These are phyloP conservation scores for Micractinium conductrix DNA, from an alignment of 139 green algal species.

Conservation along the genomic window DNA sequence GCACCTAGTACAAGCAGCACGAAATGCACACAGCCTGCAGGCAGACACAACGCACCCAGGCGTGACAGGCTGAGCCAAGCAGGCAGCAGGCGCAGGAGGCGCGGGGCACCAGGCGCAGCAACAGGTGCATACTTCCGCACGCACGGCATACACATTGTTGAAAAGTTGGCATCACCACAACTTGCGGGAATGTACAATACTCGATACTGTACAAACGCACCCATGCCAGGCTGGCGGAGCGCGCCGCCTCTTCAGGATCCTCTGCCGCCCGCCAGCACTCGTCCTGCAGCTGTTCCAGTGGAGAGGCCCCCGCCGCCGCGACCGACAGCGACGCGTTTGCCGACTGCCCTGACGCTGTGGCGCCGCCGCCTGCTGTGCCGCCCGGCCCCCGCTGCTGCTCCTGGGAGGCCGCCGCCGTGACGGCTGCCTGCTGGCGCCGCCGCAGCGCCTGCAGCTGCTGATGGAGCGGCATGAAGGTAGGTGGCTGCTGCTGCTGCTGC, in stretches of 20 bases:
- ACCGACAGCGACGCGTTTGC: not conserved
- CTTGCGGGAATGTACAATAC: too few species aligned
- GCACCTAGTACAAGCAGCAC: too few species aligned
- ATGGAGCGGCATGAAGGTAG: not conserved
- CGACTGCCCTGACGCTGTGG: not conserved
- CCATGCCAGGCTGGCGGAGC: slow-evolving; percentile 9
- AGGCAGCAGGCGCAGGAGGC: not conserved
- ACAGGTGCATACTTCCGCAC: too few species aligned
- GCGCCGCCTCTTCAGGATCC: not conserved
- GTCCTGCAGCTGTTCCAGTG: not conserved
- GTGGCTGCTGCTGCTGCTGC: not conserved
- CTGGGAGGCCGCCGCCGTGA: not conserved
- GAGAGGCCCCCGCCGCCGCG: not conserved
- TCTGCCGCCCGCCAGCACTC: not conserved
- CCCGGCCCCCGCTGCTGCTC: not conserved
- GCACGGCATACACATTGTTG: too few species aligned
- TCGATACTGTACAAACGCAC: too few species aligned
- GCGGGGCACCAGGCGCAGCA: too few species aligned
- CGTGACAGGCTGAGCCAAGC: too few species aligned
- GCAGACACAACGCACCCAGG: too few species aligned
- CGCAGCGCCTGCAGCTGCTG: not conserved
- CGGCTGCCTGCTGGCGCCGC: not conserved
- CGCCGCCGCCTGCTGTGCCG: too few species aligned
- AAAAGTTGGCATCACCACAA: too few species aligned
- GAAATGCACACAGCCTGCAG: too few species aligned